Conservation (phyloP, 805 yeast species). For the Metschnikowia santaceciliae region DNA sequence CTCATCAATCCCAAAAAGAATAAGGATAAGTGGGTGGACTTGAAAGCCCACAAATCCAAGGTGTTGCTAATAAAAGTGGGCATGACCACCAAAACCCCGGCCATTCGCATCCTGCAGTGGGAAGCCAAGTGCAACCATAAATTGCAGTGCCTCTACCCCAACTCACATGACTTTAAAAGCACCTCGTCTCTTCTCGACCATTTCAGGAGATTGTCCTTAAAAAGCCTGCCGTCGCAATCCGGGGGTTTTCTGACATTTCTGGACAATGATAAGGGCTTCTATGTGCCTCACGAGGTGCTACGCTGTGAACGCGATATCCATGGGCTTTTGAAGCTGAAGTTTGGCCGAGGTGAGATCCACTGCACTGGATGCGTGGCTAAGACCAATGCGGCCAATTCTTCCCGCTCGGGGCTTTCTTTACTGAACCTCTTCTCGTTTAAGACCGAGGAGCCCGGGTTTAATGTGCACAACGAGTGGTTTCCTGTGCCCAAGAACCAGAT, state of each 20-base stretch:
- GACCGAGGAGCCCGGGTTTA: constrained; percentile 16
- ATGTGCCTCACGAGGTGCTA: constrained; percentile 25
- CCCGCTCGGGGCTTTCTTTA: not conserved
- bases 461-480: constrained; percentile 55
- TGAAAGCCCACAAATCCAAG: constrained; percentile 34
- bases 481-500: constrained; percentile 39
- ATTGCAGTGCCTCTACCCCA: constrained; percentile 37
- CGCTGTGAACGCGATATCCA: constrained; percentile 44
- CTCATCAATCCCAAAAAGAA: constrained; percentile 16
- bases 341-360: constrained; percentile 46
- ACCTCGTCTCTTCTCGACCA: constrained; percentile 6
- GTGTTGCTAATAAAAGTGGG: constrained; percentile 49
- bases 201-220: constrained; percentile 8
- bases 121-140: constrained; percentile 47
- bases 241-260: constrained; percentile 16
- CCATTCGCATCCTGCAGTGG: constrained; percentile 48
- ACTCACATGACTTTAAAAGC: constrained; percentile 10
- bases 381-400: not conserved
- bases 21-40: constrained; percentile 27
- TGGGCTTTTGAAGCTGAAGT: constrained; percentile 28
- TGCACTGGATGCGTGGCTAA: constrained; percentile 43
- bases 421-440: not conserved
- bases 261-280: constrained; percentile 32
- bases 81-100: constrained; percentile 46
- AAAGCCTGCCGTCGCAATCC: constrained; percentile 5